A percentile compares a stretch with the other conserved stretches of the same genome.
phyloP scores from a whole-genome alignment of 2,329 filamentous ascomycete genomes.

The Trichoderma guizhouense region DNA sequence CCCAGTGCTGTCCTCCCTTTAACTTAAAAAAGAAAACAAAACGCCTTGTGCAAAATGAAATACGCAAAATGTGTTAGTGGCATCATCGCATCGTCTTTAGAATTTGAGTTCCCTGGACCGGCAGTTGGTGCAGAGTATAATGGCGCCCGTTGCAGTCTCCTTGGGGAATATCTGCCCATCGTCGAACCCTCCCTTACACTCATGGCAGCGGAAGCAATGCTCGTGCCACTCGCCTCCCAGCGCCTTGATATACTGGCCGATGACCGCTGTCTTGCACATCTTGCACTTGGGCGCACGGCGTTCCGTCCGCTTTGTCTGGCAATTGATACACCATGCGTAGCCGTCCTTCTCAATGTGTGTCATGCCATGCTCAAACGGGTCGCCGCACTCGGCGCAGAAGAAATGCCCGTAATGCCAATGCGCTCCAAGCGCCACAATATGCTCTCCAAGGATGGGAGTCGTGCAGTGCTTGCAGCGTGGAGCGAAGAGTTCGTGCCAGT shows the following conservation, averaged over 20 bases:
- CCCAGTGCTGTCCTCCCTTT: background rate
- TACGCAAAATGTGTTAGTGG: slow-evolving; percentile 9
- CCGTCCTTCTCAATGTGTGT: slow-evolving; percentile 90
- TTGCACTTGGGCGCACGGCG: slow-evolving; percentile 83
- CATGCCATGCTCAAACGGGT: slow-evolving; percentile 75
- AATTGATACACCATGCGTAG: slow-evolving; percentile 93
- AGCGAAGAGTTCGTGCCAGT: slow-evolving; percentile 93
- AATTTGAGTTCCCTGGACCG: slow-evolving; percentile 59
- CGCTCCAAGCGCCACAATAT: slow-evolving; percentile 87
- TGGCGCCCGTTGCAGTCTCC: slow-evolving; percentile 45
- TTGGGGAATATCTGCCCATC: slow-evolving; percentile 65
- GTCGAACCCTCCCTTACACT: slow-evolving; percentile 57
- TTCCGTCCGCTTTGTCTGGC: slow-evolving; percentile 89
- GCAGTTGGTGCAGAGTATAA: slow-evolving; percentile 60
- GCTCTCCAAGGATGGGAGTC: slow-evolving; percentile 93
- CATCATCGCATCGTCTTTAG: slow-evolving; percentile 25
- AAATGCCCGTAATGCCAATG: slow-evolving; percentile 98
- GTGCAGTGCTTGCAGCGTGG: slow-evolving; percentile 94
- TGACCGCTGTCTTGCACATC: slow-evolving; percentile 78
- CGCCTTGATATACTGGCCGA: slow-evolving; percentile 86
- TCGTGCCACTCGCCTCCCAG: slow-evolving; percentile 93
- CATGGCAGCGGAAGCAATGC: slow-evolving; percentile 78
- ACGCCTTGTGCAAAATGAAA: slow-evolving; percentile 16
- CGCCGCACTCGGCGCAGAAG: slow-evolving; percentile 97
- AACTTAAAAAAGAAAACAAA: slow-evolving; percentile 7